Evolutionary conservation across 768 basidiomycete genomes (phyloP), one percentile per base, ranked within the genome.

Genomic region (Suillus subalutaceus): DNA sequence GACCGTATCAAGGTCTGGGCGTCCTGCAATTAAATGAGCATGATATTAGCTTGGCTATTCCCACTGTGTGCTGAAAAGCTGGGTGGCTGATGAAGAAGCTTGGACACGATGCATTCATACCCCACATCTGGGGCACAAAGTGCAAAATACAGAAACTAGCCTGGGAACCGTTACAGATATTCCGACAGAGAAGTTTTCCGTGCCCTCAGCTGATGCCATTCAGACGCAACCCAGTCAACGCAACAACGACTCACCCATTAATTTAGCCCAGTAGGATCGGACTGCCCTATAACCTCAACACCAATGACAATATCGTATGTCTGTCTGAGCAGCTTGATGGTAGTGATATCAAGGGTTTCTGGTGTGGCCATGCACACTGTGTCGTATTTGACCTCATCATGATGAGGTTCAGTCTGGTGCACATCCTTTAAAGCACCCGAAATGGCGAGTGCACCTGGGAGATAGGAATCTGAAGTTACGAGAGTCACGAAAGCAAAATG

Each of bases 361-460:
- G 97, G 97, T 35, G 97, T 97, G 67, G 97, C 94, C 52, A 99
- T 81, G 79, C 95, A 97, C 67, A 96, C 89, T 16, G 91, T 92
- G 59, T 89, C 83, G 65, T 89, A 85, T 37, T 85, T 77, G 55
- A 81, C 75, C 30, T 87, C 78, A 9, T 26, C 26, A 26, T 26
- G 26, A 26, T 79, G 78, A 20, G 86, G 83, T 18, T 71, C 65
- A 61, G 46, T 15, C 32, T 59, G 66, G 73, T 96, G 95, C 50
- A 94, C 75, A 67, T 96, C 92, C 64, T 86, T 86, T 70, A 99
- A 85, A 18, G 97, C 92, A 63, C 91, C 92, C 40, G 88, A 92
- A 72, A 95, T 84, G 66, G 91, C 86, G 70, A 99, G 89, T 41
- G 92, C 96, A 63, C 97, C 97, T 41, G 94, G 94, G 62, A 99